Base-by-base conservation (phyloP, 768 basidiomycete genomes). In the Panaeolus papilionaceus region DNA sequence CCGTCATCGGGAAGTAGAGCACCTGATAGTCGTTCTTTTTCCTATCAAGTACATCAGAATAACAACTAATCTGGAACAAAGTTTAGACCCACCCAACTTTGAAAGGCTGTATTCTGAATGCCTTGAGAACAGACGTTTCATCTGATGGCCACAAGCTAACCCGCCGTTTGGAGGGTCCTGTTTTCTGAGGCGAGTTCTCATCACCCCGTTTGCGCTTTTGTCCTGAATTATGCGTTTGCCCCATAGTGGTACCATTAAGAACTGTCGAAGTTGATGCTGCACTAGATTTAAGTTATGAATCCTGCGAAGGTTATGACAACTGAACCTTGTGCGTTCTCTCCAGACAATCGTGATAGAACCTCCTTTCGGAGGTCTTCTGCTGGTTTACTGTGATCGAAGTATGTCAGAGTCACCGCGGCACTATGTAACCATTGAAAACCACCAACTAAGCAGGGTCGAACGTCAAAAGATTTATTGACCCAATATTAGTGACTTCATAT, bases 391-490 rank as follows among this genome's bases (percentile, higher is more conserved):
- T 28, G 14, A 16, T 38, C 40, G 8, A 33, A 28, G 58, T n/a
- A 67, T 18, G 47, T 49, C 33, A 58, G 54, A 58, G 11, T 28
- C 12, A 5, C 33, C 16, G 11, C 33, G 54, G 28, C 12, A 4
- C 9, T 3, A 4, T 28, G 28, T 51, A 11, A 8, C 26, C 58
- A 12, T 26, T 49, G 33, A 54, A 49, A 37, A 45, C 16, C n/a
- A 72, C 81, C 71, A 68, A 92, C 93, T 74, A 82, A 16, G 88
- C 87, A 18, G 95, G 93, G 80, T 98, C 94, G 69, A 95, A 94
- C 7, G 86, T 80, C 14, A 97, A 81, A 9, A 98, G 82, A 69
- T 87, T 90, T 44, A 86, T 81, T 12, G 80, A 76, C 7, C 88
- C 90, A 16, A 81, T 80, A 71, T 84, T 86, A 64, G 81, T 82